Evolutionary conservation across 164 flowering plant genomes (phyloP).

Genomic region (Nelumbo lutea): DNA sequence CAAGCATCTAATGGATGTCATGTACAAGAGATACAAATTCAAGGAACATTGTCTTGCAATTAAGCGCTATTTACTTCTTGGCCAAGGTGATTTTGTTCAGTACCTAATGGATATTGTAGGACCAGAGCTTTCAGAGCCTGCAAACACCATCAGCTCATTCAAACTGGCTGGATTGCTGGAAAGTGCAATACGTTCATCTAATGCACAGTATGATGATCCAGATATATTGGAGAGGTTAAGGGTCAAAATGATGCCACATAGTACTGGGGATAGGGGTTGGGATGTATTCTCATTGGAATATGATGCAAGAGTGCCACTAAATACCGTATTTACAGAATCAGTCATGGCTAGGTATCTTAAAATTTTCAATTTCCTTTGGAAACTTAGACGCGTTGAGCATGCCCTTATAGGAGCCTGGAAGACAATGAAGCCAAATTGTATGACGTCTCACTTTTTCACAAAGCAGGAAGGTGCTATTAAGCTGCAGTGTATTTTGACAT

Average conservation of each 20-base stretch:
- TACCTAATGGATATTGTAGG: constrained; percentile 97
- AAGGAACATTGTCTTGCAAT: constrained; percentile 97
- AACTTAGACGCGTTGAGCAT: constrained; percentile 96
- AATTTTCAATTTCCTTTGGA: constrained; percentile 95
- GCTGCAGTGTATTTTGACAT: constrained; percentile 55
- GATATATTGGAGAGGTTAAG: constrained; percentile 81
- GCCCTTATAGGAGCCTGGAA: constrained; percentile 94
- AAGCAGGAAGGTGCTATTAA: constrained; percentile 63
- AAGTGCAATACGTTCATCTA: constrained; percentile 89
- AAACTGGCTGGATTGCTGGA: constrained; percentile 89
- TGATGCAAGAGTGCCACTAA: constrained; percentile 84
- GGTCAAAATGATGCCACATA: constrained; percentile 99
- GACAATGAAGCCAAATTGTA: constrained; percentile 92
- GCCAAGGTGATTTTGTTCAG: constrained; percentile 99
- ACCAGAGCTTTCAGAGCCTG: constrained; percentile 93
- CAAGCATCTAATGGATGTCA: constrained; percentile 85
- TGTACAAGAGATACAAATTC: constrained; percentile 70
- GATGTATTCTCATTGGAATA: constrained; percentile 97
- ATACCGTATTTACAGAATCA: constrained; percentile 89
- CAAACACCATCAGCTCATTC: constrained; percentile 88
- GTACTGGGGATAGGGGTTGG: constrained; percentile 97
- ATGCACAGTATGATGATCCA: constrained; percentile 97
- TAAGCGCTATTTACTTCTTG: constrained; percentile 89
- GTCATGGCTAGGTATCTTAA: constrained; percentile 86
- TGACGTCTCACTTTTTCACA: constrained; percentile 60